Evolutionary conservation across 805 yeast species (phyloP), one percentile per base, ranked within the genome.

Genomic region (Starmerella kuoi): DNA sequence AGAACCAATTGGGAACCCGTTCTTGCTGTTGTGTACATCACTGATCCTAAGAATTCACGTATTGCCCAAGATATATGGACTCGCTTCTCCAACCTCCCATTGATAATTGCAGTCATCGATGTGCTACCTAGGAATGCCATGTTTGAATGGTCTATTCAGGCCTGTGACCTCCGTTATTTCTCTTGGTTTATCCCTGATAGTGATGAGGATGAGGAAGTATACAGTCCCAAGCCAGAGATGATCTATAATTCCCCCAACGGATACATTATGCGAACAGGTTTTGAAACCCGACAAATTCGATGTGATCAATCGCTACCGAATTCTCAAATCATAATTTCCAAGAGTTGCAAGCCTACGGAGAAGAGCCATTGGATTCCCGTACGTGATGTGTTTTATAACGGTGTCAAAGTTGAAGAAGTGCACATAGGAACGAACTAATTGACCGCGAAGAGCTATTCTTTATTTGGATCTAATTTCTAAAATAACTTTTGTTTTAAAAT

Each of bases 21-120:
- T 1, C 61, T 65, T 5, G 67, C 70, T 41, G 66, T 76, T 2
- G 79, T 85, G 45, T 82, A 71, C 48, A 62, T 77, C 3, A 69
- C 76, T 2, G 55, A 61, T 30, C 20, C 41, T 0, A 25, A 20
- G n/a, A 21, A 41, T 11, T 35, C 32, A 8, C 9, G 9, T 2
- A 14, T 44, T 2, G 51, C 40, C 17, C 37, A 33, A 12, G 20
- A 25, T 3, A 23, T 48, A 2, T 50, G 54, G 55, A 15, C n/a
- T 4, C 38, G 31, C 18, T 27, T 35, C 26, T 15, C 38, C 18
- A 12, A n/a, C 4, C n/a, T 38, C 17, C 50, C 54, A 24, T 46
- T 59, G 17, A 23, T 57, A 3, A 41, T 49, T 1, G 57, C 41
- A 8, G 49, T 47, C 20, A 55, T 58, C 0, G 41, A 41, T 11